Evolutionary conservation across 2,329 filamentous ascomycete genomes (phyloP), one percentile per base, ranked within the genome.

Genomic region (Pseudogymnoascus sp.): DNA sequence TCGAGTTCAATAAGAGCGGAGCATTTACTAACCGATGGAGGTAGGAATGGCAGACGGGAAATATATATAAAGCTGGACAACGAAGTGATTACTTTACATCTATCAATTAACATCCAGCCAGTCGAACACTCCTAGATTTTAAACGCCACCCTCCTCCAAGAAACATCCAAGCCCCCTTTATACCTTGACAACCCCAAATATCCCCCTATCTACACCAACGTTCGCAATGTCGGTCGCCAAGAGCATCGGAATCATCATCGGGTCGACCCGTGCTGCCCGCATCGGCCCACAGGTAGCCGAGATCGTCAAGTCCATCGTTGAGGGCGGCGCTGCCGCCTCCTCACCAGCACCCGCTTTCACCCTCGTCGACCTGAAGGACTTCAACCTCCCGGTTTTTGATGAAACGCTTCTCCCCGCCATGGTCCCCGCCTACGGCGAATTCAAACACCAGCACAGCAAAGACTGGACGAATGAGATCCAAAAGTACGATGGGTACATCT

Each of bases 401-500:
- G 79, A 83, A 69, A 65, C 71, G 0, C 71, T 73, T 10, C 69
- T 76, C 10, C 79, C 78, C 0, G 71, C 71, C 15, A 71, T 74
- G 66, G 73, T 80, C 0, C 77, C 78, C 1, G 68, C 66, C 0
- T 64, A 70, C 4, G 72, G 68, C 7, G 68, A 74, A 29, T 81
- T 78, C 68, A 66, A 71, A 5, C 68, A 78, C 44, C 73, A 75
- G n/a, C 75, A 79, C 70, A 76, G 76, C 35, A 74, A 72, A n/a
- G 71, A 69, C 0, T 83, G 82, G 80, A 78, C 74, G 33, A 69
- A 68, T 4, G 75, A 76, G 65, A 79, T 83, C 40, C 66, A 70
- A n/a, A 70, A 71, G 26, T 75, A 79, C 70, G 76, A 79, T 59
- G 80, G 70, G 15, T 82, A 80, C 70, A 70, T 84, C 35, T 72